phyloP scores from a whole-genome alignment of 2,329 filamentous ascomycete genomes.

The Arthrobotrys sphaeroides region DNA sequence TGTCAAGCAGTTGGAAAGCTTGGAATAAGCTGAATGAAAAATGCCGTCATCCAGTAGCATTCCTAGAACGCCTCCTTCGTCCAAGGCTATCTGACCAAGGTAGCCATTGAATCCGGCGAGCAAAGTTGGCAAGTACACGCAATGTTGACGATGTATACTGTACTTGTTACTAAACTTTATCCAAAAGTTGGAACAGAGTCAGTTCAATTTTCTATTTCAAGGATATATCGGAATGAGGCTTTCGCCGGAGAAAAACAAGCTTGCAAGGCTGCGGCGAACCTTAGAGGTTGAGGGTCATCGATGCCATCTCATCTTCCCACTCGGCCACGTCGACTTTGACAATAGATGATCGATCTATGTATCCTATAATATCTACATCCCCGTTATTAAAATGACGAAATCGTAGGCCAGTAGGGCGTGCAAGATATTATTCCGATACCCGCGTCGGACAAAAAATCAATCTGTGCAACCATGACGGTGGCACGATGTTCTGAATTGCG shows the following conservation, averaged over 20 bases:
- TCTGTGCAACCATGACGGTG: not conserved
- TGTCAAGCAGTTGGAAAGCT: slow-evolving; percentile 30
- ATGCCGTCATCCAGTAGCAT: slow-evolving; percentile 2
- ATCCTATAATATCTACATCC: not conserved
- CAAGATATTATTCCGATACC: not conserved
- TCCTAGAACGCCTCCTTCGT: not conserved
- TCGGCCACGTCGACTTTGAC: not conserved
- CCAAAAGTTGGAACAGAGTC: not conserved
- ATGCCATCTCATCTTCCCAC: slow-evolving; percentile 35
- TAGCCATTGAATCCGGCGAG: not conserved
- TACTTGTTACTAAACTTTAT: not conserved
- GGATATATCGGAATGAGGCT: not conserved
- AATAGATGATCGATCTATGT: not conserved
- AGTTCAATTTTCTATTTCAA: not conserved
- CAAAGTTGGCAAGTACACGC: not conserved
- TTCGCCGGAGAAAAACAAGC: not conserved
- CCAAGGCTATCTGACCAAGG: not conserved
- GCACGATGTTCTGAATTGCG: not conserved
- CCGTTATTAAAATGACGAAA: not conserved
- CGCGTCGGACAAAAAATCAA: not conserved
- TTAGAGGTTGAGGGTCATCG: slow-evolving; percentile 3
- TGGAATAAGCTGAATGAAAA: not conserved
- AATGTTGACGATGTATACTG: not conserved
- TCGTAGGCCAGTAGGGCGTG: not conserved
- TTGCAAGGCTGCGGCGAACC: not conserved